These are phyloP conservation scores for Beauveria caledonica DNA, from an alignment of 2,329 filamentous ascomycete species.

Conservation along the genomic window DNA sequence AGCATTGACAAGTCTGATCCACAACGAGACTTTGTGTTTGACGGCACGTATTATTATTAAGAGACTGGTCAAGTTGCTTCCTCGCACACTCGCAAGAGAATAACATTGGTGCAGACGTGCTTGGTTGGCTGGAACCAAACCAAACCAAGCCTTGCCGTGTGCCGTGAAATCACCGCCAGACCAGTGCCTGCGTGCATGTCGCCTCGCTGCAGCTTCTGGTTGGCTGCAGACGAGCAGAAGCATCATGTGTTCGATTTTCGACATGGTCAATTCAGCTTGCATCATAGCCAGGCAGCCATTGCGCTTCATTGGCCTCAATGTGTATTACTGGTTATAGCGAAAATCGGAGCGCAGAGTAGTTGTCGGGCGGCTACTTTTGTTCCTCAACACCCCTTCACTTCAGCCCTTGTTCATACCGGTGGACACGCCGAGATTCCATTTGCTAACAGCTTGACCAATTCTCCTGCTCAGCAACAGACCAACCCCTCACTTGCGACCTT, in stretches of 20 bases:
- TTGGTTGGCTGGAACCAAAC: background rate
- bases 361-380: too few species aligned
- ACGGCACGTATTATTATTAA: too few species aligned
- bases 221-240: background rate
- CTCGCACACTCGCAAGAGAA: too few species aligned
- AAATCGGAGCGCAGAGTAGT: background rate
- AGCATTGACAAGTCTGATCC: conserved; percentile 8
- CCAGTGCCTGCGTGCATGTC: conserved; percentile 2
- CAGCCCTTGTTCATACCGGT: background rate
- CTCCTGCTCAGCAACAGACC: background rate
- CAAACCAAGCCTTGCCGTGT: background rate
- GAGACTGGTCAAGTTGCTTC: too few species aligned
- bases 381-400: background rate
- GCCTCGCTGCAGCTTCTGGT: background rate
- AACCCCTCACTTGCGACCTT: background rate
- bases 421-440: background rate
- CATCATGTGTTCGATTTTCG: background rate
- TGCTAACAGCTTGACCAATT: background rate
- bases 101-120: background rate
- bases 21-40: background rate
- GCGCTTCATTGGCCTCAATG: background rate
- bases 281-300: background rate
- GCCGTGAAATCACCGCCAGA: background rate
- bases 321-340: background rate
- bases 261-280: background rate